These are phyloP conservation scores for Phytopythium cucurbitacearum DNA, from an alignment of 352 stramenopile species.

Conservation along the genomic window DNA sequence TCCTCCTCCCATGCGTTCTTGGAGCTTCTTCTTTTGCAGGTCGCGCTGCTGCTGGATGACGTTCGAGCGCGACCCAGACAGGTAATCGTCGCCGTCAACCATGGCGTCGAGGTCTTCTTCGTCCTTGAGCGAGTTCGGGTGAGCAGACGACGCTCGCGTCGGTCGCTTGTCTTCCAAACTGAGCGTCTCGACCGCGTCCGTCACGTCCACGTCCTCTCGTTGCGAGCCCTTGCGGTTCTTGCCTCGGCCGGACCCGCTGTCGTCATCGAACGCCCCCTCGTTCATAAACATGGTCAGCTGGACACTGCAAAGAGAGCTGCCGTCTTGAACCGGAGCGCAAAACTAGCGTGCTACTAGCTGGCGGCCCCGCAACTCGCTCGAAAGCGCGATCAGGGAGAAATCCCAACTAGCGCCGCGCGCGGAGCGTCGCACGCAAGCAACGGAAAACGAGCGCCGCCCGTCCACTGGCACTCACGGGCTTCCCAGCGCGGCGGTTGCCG, in stretches of 20 bases:
- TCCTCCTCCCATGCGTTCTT: slow-evolving; percentile 67
- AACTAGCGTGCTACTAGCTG: too few relatives aligned
- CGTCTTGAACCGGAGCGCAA: too few relatives aligned
- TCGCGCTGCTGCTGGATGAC: slow-evolving; percentile 85
- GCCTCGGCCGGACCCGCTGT: slow-evolving; percentile 18
- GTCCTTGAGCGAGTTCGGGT: slow-evolving; percentile 78
- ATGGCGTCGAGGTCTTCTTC: slow-evolving; percentile 68
- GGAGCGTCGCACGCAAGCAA: too few relatives aligned
- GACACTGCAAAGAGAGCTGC: not conserved
- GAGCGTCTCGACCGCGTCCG: slow-evolving; percentile 62
- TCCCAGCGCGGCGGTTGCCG: too few relatives aligned
- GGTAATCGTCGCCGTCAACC: slow-evolving; percentile 46
- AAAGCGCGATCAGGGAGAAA: too few relatives aligned
- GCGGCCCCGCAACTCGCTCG: too few relatives aligned
- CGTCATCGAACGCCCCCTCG: slow-evolving; percentile 70
- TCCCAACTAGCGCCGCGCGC: too few relatives aligned
- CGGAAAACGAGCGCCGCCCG: too few relatives aligned
- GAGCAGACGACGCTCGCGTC: slow-evolving; percentile 25
- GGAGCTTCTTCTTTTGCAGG: slow-evolving; percentile 85
- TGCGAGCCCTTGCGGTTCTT: slow-evolving; percentile 17
- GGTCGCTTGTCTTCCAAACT: slow-evolving; percentile 45
- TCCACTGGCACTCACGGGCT: too few relatives aligned
- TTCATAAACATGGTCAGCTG: slow-evolving; percentile 77
- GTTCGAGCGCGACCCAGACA: slow-evolving; percentile 58
- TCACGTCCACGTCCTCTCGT: slow-evolving; percentile 30